phyloP scores from a whole-genome alignment of 106 monocot species.

The Dendrobium chrysotoxum region DNA sequence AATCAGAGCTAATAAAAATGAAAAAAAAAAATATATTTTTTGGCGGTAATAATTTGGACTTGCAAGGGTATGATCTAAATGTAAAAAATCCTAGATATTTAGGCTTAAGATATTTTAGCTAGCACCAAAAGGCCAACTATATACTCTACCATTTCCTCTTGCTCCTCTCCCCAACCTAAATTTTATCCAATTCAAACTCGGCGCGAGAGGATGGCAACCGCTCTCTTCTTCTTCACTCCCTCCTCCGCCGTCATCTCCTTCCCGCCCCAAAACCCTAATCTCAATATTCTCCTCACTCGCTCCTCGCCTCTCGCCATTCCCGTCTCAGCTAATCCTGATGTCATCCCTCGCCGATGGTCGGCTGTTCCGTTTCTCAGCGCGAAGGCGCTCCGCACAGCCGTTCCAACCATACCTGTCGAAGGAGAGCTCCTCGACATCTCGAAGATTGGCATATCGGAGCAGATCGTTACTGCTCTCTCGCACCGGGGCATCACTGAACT shows the following conservation, averaged over 20 bases:
- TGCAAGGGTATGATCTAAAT: too few relatives aligned
- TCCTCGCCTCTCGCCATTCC: constrained; percentile 8
- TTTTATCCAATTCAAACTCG: constrained; percentile 2
- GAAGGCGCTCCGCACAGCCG: background rate
- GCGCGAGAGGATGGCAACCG: constrained; percentile 12
- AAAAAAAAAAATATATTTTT: too few relatives aligned
- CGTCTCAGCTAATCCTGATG: background rate
- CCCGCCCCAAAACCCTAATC: constrained; percentile 14
- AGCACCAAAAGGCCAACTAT: too few relatives aligned
- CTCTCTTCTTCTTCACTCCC: constrained; percentile 13
- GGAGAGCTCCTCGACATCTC: constrained; percentile 26
- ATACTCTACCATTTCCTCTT: background rate
- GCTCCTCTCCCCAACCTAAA: background rate
- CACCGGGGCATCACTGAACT: constrained; percentile 42
- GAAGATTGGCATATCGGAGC: constrained; percentile 43
- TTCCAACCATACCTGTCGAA: background rate
- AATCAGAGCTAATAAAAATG: too few relatives aligned
- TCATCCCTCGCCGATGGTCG: background rate
- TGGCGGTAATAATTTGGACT: too few relatives aligned
- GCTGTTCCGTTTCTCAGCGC: background rate
- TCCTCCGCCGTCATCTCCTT: background rate
- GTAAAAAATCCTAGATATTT: too few relatives aligned
- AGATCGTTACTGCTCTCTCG: constrained; percentile 38
- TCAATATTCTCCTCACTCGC: background rate
- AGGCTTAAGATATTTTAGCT: too few relatives aligned